Evolutionary conservation across 148 eudicot genomes (phyloP).

Genomic region (Rhododendron molle): DNA sequence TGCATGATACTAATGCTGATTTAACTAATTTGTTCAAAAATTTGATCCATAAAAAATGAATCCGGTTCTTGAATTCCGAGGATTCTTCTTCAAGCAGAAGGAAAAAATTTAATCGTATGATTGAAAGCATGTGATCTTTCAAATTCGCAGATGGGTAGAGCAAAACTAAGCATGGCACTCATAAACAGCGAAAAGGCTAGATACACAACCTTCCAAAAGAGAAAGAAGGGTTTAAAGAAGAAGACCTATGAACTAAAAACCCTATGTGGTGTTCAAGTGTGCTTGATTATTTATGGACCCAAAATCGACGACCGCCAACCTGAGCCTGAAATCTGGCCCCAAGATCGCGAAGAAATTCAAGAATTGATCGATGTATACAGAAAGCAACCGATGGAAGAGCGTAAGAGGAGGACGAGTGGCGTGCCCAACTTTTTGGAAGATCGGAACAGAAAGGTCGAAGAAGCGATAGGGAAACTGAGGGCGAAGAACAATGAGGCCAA

Average conservation of each 20-base stretch:
- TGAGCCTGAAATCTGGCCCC: not conserved
- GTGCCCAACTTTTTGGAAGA: conserved; percentile 6
- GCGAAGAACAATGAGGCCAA: conserved; percentile 7
- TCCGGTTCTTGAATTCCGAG: not conserved
- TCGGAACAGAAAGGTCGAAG: not conserved
- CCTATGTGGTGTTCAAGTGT: conserved; percentile 7
- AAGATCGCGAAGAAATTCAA: not conserved
- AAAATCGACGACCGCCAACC: not conserved
- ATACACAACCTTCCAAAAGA: not conserved
- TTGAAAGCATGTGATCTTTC: not conserved
- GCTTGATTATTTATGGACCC: conserved; percentile 5
- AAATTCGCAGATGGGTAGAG: conserved; percentile 12
- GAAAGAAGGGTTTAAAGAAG: conserved; percentile 15
- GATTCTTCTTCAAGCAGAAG: not conserved
- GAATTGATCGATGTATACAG: conserved; percentile 7
- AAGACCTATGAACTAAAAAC: conserved; percentile 10
- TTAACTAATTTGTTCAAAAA: not conserved
- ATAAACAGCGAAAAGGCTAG: not conserved
- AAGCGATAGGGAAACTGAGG: not conserved
- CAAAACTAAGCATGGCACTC: conserved; percentile 9
- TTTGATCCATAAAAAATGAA: no score
- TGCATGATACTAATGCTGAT: not conserved
- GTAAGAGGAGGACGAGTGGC: not conserved
- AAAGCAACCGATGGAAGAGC: conserved; percentile 1
- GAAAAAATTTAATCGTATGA: not conserved